A percentile compares a stretch with the other conserved stretches of the same genome.
Evolutionary conservation across 140 eudicot genomes (phyloP).

Genomic region (Ambrosia hybrid): DNA sequence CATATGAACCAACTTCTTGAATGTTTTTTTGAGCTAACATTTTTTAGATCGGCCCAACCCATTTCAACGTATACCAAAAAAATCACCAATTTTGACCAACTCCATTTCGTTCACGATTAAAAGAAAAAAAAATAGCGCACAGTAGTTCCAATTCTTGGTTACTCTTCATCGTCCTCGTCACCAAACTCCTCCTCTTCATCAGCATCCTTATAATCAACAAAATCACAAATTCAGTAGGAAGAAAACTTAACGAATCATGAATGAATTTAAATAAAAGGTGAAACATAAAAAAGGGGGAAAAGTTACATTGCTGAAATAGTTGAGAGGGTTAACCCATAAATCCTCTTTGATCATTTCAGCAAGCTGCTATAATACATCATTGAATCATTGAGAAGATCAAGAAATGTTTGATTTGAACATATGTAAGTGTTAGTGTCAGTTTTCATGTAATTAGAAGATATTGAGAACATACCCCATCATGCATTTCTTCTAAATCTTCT

Average conservation of each 20-base stretch:
- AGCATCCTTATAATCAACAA: conserved; percentile 54
- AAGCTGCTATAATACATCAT: conserved; percentile 47
- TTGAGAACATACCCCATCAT: conserved; percentile 59
- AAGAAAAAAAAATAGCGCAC: background rate
- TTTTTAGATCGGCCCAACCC: background rate
- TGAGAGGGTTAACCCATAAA: conserved; percentile 94
- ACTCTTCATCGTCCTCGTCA: conserved; percentile 67
- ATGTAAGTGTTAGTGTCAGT: too few species aligned
- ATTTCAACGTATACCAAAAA: too few species aligned
- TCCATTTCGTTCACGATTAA: background rate
- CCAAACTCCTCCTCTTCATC: conserved; percentile 73
- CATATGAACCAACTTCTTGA: background rate
- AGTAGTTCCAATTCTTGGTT: background rate
- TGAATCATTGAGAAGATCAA: background rate
- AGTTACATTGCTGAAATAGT: conserved; percentile 76
- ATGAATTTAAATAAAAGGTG: background rate
- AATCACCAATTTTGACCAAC: background rate
- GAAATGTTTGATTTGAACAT: background rate
- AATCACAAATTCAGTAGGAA: conserved; percentile 17
- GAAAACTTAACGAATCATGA: background rate
- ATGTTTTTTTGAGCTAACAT: background rate
- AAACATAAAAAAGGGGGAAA: background rate
- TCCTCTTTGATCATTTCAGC: conserved; percentile 97
- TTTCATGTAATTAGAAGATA: background rate
- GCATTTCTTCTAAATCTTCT: conserved; percentile 55